Base-by-base conservation (phyloP, 1,139 yeast species). In the Hansenula lynferdii region DNA sequence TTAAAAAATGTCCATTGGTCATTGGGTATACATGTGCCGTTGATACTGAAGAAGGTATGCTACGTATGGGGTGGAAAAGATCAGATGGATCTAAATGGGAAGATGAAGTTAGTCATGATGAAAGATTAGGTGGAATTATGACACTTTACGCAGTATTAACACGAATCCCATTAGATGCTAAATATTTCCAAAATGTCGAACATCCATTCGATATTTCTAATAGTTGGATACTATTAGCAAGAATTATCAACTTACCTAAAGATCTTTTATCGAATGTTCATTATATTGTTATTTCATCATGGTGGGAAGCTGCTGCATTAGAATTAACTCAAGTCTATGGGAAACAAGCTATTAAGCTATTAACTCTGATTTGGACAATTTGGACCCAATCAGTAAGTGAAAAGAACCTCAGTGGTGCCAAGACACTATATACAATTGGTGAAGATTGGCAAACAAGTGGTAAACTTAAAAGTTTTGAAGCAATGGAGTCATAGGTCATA, bases 221-320 rank as follows among this genome's bases (percentile, higher is more conserved):
- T 36, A 61, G 73, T 8, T 92, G 98, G 98, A 65, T 56, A 24
- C 74, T 85, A 57, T 51, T 84, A 23, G 83, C 96, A 0, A 69
- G 97, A 35, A 61, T 78, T 42, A 65, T 83, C 31, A 90, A 92
- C 58, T 67, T 74, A 1, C 70, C 76, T 3, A 28, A 53, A 6
- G 60, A 62, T 0, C 56, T 74, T 10, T 56, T 87, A 12, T 67
- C 77, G 0, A 82, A 87, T 48, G 75, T 84, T 0, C 95, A 89
- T 56, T 90, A 72, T 56, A 69, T 80, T 0, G 74, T 85, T 2
- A 72, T 81, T 8, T 80, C 89, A 2, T 76, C 85, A 31, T 90
- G 97, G 96, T 87, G 97, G 96, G 98, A 94, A 48, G 79, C 90
- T 7, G 72, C 84, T 32, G 92, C 86, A 1, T 50, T 50, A 12